A percentile compares a stretch with the other conserved stretches of the same genome.
phyloP scores from a whole-genome alignment of 495 filamentous ascomycete genomes.

The Diplogelasinospora grovesii region DNA sequence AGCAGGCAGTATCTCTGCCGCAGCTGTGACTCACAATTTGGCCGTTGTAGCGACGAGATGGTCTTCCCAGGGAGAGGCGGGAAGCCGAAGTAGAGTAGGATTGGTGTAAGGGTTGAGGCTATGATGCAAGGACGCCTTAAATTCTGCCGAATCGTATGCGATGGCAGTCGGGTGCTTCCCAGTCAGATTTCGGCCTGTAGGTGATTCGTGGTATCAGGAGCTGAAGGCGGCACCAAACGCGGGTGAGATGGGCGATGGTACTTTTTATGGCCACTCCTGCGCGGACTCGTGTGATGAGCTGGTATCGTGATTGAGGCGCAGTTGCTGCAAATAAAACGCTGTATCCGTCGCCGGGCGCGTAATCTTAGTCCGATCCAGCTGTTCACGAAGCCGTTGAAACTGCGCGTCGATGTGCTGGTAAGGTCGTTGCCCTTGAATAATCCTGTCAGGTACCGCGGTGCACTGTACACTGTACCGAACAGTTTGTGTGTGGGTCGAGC shows the following conservation, averaged over 20 bases:
- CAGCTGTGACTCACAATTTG: conserved; percentile 39
- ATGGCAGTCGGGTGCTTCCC: conserved; percentile 9
- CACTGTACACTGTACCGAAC: background rate
- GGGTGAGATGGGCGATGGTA: background rate
- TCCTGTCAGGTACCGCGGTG: conserved; percentile 6
- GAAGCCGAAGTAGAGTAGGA: conserved; percentile 21
- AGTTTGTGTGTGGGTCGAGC: background rate
- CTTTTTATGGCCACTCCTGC: conserved; percentile 8
- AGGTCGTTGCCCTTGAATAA: background rate
- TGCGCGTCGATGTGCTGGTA: background rate
- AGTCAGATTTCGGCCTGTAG: conserved; percentile 8
- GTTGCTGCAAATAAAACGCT: conserved; percentile 7
- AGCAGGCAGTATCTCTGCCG: conserved; percentile 16
- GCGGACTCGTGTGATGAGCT: background rate
- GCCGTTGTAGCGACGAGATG: conserved; percentile 19
- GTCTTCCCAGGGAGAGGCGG: no score
- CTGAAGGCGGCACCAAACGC: conserved; percentile 19
- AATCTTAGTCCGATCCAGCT: no score
- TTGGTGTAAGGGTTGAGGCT: conserved; percentile 30
- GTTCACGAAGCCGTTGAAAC: no score
- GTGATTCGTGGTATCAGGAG: conserved; percentile 11
- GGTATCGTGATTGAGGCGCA: conserved; percentile 15
- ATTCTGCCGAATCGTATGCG: conserved; percentile 32
- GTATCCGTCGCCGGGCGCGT: conserved; percentile 9
- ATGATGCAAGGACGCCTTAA: conserved; percentile 28